These are phyloP conservation scores for Lactarius deliciosus DNA, from an alignment of 768 basidiomycete genomes.

Conservation along the genomic window DNA sequence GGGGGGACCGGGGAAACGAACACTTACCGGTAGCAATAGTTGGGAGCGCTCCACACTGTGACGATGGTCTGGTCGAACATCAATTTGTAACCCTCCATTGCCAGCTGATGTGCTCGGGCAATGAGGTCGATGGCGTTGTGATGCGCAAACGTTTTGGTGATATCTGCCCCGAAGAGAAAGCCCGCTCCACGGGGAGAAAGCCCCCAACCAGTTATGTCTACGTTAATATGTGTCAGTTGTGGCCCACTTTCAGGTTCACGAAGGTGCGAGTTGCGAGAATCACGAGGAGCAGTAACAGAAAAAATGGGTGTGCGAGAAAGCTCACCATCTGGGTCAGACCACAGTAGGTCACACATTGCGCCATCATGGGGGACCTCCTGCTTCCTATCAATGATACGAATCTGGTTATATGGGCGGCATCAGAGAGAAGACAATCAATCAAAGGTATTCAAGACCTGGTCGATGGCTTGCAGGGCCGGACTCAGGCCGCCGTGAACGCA, in stretches of 20 bases:
- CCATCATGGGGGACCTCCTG: slow-evolving; percentile 99
- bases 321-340: slow-evolving; percentile 97
- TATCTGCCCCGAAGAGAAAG: slow-evolving; percentile 91
- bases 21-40: slow-evolving; percentile 92
- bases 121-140: slow-evolving; percentile 92
- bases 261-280: background rate
- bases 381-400: slow-evolving; percentile 91
- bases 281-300: background rate
- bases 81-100: slow-evolving; percentile 96
- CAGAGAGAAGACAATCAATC: slow-evolving; percentile 11
- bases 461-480: slow-evolving; percentile 80
- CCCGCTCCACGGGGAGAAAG: slow-evolving; percentile 97
- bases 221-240: background rate
- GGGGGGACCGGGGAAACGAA: slow-evolving; percentile 27
- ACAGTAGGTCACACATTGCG: slow-evolving; percentile 97
- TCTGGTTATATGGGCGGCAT: slow-evolving; percentile 45
- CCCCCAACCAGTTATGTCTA: slow-evolving; percentile 93
- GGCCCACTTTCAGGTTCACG: background rate
- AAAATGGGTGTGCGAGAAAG: slow-evolving; percentile 2
- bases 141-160: slow-evolving; percentile 86
- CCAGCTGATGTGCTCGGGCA: slow-evolving; percentile 95
- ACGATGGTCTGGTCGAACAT: slow-evolving; percentile 97
- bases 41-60: slow-evolving; percentile 97
- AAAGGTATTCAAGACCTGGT: slow-evolving; percentile 61
- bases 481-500: slow-evolving; percentile 97